Evolutionary conservation across 139 green algal genomes (phyloP).

Genomic region (Bryopsis sp.): DNA sequence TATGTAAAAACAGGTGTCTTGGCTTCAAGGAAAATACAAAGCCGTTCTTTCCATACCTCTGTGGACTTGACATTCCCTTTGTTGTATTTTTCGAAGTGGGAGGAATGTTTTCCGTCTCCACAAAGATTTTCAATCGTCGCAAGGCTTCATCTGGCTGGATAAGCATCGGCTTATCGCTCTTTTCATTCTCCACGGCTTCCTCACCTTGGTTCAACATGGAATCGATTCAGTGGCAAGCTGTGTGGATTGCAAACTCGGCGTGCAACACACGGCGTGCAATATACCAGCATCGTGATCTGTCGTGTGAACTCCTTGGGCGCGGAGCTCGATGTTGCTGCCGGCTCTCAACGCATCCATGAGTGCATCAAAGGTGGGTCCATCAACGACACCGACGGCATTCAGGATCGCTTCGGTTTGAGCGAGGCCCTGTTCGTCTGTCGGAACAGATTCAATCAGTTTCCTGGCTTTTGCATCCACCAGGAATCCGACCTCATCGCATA

Average conservation of each 20-base stretch:
- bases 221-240: no score
- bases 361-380: slow-evolving; percentile 49
- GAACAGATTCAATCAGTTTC: slow-evolving; percentile 30
- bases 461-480: slow-evolving; percentile 46
- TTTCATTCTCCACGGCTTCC: neutral
- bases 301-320: slow-evolving; percentile 28
- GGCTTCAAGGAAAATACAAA: no score
- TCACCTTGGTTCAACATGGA: no score
- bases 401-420: slow-evolving; percentile 43
- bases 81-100: neutral
- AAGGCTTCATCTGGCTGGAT: slow-evolving; percentile 55
- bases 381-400: slow-evolving; percentile 45
- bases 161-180: slow-evolving; percentile 17
- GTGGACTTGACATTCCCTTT: neutral
- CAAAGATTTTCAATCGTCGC: slow-evolving; percentile 41
- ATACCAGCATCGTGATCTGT: neutral
- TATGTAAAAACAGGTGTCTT: no score
- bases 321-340: slow-evolving; percentile 33
- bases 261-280: no score
- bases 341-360: slow-evolving; percentile 51
- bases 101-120: slow-evolving; percentile 32
- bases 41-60: neutral
- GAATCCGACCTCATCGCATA: slow-evolving; percentile 66
- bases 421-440: slow-evolving; percentile 34
- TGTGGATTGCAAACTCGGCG: no score